Base-by-base conservation (phyloP, 805 yeast species). In the Ogataea degrootiae region DNA sequence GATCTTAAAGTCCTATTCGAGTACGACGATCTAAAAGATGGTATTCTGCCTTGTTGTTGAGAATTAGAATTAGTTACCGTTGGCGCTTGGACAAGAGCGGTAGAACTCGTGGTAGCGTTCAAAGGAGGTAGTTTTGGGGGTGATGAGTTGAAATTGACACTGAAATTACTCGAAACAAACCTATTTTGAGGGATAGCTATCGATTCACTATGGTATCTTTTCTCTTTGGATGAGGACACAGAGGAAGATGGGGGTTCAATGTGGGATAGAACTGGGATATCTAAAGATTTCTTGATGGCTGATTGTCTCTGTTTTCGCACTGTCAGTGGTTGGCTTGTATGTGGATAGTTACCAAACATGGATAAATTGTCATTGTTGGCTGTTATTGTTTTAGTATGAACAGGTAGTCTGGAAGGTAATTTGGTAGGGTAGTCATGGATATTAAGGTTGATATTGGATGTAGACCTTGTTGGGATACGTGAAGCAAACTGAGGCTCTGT, bases 381-480 rank as follows among this genome's bases (percentile, higher is more conserved):
- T 26, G 31, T 9, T 26, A 26, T 11, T 26, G 11, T 9, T 11
- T 44, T 23, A 4, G 48, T 31, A 14, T 48, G 37, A 9, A 56
- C 50, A n/a, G 59, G 62, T 16, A 55, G 41, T 23, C 47, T 53
- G 22, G 46, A 34, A 21, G 42, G 5, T 3, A 39, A 26, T 17
- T 47, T 22, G 33, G 42, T 17, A 21, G 51, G 45, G 12, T 42
- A 21, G 45, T 48, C 47, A 31, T 46, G 17, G 36, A 46, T 34
- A 26, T 45, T 46, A 23, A 54, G 38, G 15, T 52, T 48, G 21
- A 44, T 49, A 7, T 50, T 47, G 31, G 58, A 55, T 2, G 58
- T 56, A 3, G 62, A 58, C 22, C 56, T 42, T 7, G 49, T 57
- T 5, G 65, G 65, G 15, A 61, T 61, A 34, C 52, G 48, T 11